phyloP scores from a whole-genome alignment of 441 rosid genomes.

The Eruca vesicaria region DNA sequence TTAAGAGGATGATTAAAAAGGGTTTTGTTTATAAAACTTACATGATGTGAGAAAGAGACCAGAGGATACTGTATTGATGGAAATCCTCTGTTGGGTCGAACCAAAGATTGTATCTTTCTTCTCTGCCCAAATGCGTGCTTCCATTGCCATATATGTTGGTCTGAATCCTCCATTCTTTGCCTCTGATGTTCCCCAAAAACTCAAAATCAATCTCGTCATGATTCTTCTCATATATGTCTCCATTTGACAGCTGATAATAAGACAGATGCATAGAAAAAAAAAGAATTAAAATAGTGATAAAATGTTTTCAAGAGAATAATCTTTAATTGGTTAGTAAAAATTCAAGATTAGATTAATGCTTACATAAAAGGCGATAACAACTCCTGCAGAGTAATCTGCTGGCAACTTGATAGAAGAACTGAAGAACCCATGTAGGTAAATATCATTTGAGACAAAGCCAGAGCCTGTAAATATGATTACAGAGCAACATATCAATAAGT shows the following conservation, averaged over 20 bases:
- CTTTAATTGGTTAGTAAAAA: not conserved
- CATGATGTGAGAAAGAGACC: conserved; percentile 81
- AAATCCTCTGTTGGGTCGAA: conserved; percentile 85
- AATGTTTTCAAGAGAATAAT: not conserved
- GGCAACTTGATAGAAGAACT: conserved; percentile 89
- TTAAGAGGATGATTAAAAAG: not conserved
- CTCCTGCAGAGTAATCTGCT: conserved; percentile 93
- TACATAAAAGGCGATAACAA: conserved; percentile 93
- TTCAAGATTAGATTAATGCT: conserved; percentile 33
- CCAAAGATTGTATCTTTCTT: conserved; percentile 89
- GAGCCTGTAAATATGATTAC: conserved; percentile 56
- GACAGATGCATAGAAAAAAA: not conserved
- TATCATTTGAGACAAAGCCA: conserved; percentile 87
- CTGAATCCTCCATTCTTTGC: conserved; percentile 94
- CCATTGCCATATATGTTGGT: conserved; percentile 91
- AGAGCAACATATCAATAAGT: not conserved
- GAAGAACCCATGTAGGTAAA: conserved; percentile 86
- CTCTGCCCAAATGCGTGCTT: conserved; percentile 81
- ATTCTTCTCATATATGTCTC: conserved; percentile 76
- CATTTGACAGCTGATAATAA: conserved; percentile 71
- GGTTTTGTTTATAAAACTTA: conserved; percentile 38
- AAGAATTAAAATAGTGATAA: not conserved
- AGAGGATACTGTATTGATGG: conserved; percentile 77
- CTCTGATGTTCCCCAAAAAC: conserved; percentile 91
- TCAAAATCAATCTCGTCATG: conserved; percentile 95